phyloP scores from a whole-genome alignment of 2,329 filamentous ascomycete species.

The Paradendryphiella salina region DNA sequence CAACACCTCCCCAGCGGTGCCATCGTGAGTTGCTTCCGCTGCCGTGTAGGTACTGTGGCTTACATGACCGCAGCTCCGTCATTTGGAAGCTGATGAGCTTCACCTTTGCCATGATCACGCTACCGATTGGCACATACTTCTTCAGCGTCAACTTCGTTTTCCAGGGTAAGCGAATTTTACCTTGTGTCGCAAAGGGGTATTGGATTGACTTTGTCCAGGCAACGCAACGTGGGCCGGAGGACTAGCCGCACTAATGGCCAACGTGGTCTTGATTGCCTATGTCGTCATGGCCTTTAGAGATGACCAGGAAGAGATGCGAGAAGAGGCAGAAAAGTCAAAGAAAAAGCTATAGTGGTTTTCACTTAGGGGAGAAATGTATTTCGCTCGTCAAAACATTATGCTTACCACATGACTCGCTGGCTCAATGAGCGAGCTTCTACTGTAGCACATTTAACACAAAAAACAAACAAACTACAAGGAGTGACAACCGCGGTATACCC shows the following conservation, averaged over 20 bases:
- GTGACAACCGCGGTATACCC: slow-evolving; percentile 17
- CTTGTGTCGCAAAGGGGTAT: neutral
- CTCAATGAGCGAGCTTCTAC: slow-evolving; percentile 9
- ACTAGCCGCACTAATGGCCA: slow-evolving; percentile 84
- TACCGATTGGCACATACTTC: slow-evolving; percentile 90
- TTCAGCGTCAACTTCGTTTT: slow-evolving; percentile 76
- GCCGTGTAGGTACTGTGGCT: neutral
- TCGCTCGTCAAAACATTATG: slow-evolving; percentile 26
- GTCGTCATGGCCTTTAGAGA: slow-evolving; percentile 89
- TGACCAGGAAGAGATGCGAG: slow-evolving; percentile 62
- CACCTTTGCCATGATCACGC: slow-evolving; percentile 85
- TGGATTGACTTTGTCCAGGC: slow-evolving; percentile 56
- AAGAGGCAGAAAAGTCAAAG: slow-evolving; percentile 49
- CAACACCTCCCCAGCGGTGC: slow-evolving; percentile 79
- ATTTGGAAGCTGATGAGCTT: slow-evolving; percentile 89
- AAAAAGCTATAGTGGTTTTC: slow-evolving; percentile 39
- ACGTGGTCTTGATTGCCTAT: slow-evolving; percentile 88
- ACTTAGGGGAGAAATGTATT: neutral
- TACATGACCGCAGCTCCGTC: slow-evolving; percentile 64
- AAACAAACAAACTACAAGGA: slow-evolving; percentile 18
- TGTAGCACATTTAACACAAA: slow-evolving; percentile 19
- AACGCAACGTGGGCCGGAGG: slow-evolving; percentile 87
- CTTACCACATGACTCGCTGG: slow-evolving; percentile 30
- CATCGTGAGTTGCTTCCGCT: slow-evolving; percentile 61
- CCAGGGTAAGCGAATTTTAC: slow-evolving; percentile 59